Conservation (phyloP, 371 early-diverging fungal genomes). For the Mortierella sp. region DNA sequence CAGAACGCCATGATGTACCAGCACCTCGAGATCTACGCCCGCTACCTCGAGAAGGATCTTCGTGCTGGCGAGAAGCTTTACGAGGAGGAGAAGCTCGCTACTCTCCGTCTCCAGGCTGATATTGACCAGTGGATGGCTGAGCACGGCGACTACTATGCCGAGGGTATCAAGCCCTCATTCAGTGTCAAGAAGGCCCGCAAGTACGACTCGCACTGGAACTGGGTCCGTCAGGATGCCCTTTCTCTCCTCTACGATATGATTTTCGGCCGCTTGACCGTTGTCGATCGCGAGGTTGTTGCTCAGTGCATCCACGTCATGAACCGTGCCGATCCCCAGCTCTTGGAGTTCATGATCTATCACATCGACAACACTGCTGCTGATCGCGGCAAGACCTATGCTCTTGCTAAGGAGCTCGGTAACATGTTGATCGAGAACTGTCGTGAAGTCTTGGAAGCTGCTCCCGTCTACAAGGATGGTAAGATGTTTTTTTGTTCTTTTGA, state of each 20-base stretch:
- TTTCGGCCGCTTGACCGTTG: slow-evolving; percentile 89
- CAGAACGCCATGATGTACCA: slow-evolving; percentile 84
- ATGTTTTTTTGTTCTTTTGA: slow-evolving; percentile 7
- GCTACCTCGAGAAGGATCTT: slow-evolving; percentile 90
- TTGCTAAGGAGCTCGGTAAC: slow-evolving; percentile 86
- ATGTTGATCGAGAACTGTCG: slow-evolving; percentile 91
- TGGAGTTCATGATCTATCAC: slow-evolving; percentile 91
- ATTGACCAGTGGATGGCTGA: slow-evolving; percentile 92
- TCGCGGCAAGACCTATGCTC: slow-evolving; percentile 86
- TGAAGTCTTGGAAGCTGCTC: slow-evolving; percentile 80
- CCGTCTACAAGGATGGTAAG: slow-evolving; percentile 91
- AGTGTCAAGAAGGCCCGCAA: slow-evolving; percentile 87
- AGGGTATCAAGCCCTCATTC: slow-evolving; percentile 91
- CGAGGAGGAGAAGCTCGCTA: slow-evolving; percentile 77
- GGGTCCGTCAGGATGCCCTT: slow-evolving; percentile 95
- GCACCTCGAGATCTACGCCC: slow-evolving; percentile 91
- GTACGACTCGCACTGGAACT: slow-evolving; percentile 98
- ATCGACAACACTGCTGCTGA: slow-evolving; percentile 80
- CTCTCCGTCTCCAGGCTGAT: slow-evolving; percentile 82
- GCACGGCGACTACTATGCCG: slow-evolving; percentile 90
- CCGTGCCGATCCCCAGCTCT: slow-evolving; percentile 84
- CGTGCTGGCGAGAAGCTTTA: slow-evolving; percentile 82
- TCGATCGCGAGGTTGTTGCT: slow-evolving; percentile 95
- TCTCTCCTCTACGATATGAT: slow-evolving; percentile 93
- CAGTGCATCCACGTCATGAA: slow-evolving; percentile 94